These are phyloP conservation scores for Fusarium vanettenii DNA, from an alignment of 2,329 filamentous ascomycete genomes.

Conservation along the genomic window DNA sequence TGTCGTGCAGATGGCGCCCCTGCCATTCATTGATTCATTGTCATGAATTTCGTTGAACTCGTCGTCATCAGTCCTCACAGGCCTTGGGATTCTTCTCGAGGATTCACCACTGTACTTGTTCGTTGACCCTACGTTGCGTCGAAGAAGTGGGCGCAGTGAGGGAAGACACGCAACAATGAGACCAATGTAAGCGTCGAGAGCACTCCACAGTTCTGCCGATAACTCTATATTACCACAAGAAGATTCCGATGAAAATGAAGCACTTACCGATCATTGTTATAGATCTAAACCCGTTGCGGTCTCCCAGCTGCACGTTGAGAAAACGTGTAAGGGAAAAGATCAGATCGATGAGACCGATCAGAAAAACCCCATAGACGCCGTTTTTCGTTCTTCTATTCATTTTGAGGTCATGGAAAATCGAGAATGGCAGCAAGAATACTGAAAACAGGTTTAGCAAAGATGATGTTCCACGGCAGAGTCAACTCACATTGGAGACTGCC, in stretches of 20 bases:
- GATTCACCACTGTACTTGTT: slow-evolving; percentile 19
- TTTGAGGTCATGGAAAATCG: slow-evolving; percentile 21
- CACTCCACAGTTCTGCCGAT: slow-evolving; percentile 28
- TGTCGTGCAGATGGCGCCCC: neutral
- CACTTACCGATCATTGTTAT: slow-evolving; percentile 5
- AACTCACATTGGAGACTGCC: slow-evolving; percentile 26
- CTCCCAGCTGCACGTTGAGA: slow-evolving; percentile 22
- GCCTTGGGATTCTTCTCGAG: slow-evolving; percentile 15
- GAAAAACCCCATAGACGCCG: slow-evolving; percentile 20
- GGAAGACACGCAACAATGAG: slow-evolving; percentile 32
- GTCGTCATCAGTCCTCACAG: slow-evolving; percentile 11
- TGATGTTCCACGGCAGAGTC: rapidly evolving
- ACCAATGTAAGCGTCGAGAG: slow-evolving; percentile 31
- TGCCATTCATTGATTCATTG: slow-evolving; percentile 4
- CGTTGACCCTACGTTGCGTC: neutral
- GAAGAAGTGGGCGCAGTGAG: slow-evolving; percentile 18
- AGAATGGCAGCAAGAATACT: slow-evolving; percentile 28
- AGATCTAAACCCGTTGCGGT: slow-evolving; percentile 18
- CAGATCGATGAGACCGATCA: slow-evolving; percentile 28
- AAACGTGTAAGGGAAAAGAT: slow-evolving; percentile 29
- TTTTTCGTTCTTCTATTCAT: slow-evolving; percentile 11
- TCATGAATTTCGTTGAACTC: slow-evolving; percentile 27
- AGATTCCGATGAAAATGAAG: neutral
- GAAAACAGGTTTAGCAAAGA: neutral
- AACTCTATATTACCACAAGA: neutral